These are phyloP conservation scores for Salvia splendens DNA, from an alignment of 257 asterid species.

Conservation along the genomic window DNA sequence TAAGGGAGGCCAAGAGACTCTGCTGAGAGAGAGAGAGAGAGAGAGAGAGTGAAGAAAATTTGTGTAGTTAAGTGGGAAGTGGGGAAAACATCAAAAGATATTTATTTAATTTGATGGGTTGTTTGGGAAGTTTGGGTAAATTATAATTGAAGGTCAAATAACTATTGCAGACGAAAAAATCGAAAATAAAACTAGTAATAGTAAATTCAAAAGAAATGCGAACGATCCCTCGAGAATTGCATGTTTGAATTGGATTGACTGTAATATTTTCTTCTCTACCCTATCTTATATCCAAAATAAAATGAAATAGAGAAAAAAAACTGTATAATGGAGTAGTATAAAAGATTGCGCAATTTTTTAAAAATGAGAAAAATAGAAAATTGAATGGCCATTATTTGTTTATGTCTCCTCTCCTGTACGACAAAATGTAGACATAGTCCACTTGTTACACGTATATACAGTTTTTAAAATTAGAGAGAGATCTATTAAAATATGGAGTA, in stretches of 20 bases:
- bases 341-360: background rate
- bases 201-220: too few species aligned
- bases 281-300: background rate
- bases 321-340: background rate
- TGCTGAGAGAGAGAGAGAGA: slow-evolving; percentile 25
- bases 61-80: slow-evolving; percentile 34
- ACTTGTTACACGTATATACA: slow-evolving; percentile 23
- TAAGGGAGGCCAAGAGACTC: slow-evolving; percentile 46
- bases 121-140: slow-evolving; percentile 52
- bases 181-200: background rate
- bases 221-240: too few species aligned
- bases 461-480: background rate
- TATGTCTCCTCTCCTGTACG: slow-evolving; percentile 26
- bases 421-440: slow-evolving; percentile 33
- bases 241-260: too few species aligned
- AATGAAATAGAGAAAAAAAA: background rate
- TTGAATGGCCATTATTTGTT: slow-evolving; percentile 26
- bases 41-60: slow-evolving; percentile 16
- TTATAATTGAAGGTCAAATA: slow-evolving; percentile 41
- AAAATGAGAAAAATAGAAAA: background rate
- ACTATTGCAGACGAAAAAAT: slow-evolving; percentile 5
- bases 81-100: slow-evolving; percentile 32
- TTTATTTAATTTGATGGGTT: slow-evolving; percentile 39
- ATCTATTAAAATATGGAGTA: background rate
- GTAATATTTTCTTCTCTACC: too few species aligned